These are phyloP conservation scores for Pythium coloratum DNA, from an alignment of 352 stramenopile species.

Conservation along the genomic window DNA sequence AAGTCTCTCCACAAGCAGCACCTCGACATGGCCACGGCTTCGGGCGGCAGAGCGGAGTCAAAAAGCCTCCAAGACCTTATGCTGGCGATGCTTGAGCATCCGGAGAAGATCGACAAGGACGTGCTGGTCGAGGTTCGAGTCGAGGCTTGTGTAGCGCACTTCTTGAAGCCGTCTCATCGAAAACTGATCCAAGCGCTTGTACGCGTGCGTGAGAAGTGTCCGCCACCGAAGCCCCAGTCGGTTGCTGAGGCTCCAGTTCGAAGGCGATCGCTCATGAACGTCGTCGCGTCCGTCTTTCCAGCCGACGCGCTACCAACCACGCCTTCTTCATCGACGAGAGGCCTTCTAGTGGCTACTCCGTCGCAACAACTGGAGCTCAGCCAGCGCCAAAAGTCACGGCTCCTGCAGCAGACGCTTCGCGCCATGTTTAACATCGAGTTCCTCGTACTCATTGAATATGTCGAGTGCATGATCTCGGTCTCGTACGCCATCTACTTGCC, in stretches of 20 bases:
- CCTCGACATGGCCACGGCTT: background rate
- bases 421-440: constrained; percentile 16
- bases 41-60: background rate
- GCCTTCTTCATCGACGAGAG: background rate
- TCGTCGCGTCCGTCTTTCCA: background rate
- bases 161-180: background rate
- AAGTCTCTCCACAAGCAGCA: constrained; percentile 5
- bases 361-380: background rate
- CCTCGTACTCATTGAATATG: constrained; percentile 18
- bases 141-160: background rate
- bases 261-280: background rate
- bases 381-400: constrained; percentile 1
- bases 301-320: background rate
- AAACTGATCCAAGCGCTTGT: background rate
- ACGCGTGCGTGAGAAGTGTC: constrained; percentile 2
- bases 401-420: constrained; percentile 15
- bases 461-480: constrained; percentile 14
- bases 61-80: background rate
- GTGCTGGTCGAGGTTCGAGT: constrained; percentile 1
- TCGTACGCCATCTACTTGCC: constrained; percentile 2
- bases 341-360: background rate
- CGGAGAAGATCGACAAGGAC: constrained; percentile 6
- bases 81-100: background rate
- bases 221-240: background rate
- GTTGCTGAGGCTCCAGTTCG: background rate